A percentile compares a stretch with the other conserved stretches of the same genome.
Evolutionary conservation across 805 yeast genomes (phyloP).

Genomic region (Wickerhamomyces sydowiorum): DNA sequence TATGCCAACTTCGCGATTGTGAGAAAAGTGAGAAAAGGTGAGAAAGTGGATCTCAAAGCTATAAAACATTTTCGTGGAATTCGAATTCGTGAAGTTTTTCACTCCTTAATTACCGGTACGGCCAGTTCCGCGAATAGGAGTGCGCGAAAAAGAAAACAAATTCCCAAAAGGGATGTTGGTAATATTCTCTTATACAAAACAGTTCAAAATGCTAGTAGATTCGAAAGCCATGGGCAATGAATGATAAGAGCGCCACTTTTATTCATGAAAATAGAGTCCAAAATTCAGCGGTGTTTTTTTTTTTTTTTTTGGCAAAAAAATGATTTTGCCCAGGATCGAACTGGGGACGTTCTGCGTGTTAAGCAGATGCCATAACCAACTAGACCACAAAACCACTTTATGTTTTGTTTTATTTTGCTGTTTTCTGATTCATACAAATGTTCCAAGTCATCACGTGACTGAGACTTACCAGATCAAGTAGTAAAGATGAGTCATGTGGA

Average conservation of each 20-base stretch:
- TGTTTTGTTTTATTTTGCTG: too few species aligned
- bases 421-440: too few species aligned
- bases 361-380: constrained; percentile 99
- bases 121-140: neutral
- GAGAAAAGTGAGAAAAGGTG: neutral
- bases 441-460: too few species aligned
- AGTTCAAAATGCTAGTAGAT: too few species aligned
- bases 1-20: neutral
- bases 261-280: too few species aligned
- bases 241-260: too few species aligned
- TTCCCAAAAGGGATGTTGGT: neutral
- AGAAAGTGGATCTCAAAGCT: neutral
- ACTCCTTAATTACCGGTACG: neutral
- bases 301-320: constrained; percentile 9
- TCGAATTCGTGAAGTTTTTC: neutral
- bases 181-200: too few species aligned
- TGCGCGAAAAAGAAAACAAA: neutral
- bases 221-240: too few species aligned
- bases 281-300: too few species aligned
- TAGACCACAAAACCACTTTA: constrained; percentile 88
- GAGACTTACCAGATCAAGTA: too few species aligned
- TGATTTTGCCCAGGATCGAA: constrained; percentile 99
- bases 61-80: neutral
- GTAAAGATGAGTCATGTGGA: too few species aligned
- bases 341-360: constrained; percentile 99